A percentile compares a stretch with the other conserved stretches of the same genome.
These are phyloP conservation scores for Lodderomyces theae DNA, from an alignment of 1,139 yeast genomes.

Conservation along the genomic window DNA sequence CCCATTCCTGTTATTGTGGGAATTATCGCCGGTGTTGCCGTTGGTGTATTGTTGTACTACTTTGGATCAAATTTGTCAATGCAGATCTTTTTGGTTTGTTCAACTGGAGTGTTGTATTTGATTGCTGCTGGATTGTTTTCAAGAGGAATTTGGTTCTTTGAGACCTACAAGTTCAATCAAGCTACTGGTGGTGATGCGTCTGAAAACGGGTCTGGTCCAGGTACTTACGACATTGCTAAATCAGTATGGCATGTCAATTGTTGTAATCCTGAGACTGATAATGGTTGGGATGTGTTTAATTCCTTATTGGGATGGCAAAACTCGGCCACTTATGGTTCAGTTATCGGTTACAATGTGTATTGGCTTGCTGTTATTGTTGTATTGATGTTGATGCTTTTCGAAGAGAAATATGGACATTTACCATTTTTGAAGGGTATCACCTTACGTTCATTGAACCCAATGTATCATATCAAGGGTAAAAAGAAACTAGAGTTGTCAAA, in stretches of 20 bases:
- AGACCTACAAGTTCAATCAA: conserved; percentile 58
- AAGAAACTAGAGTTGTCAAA: conserved; percentile 57
- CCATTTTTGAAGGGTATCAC: conserved; percentile 47
- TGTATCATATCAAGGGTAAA: conserved; percentile 68
- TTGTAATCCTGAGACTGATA: conserved; percentile 84
- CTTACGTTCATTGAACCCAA: conserved; percentile 61
- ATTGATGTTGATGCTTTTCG: conserved; percentile 61
- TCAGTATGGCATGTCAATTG: conserved; percentile 94
- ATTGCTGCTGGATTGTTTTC: conserved; percentile 88
- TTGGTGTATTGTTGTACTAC: conserved; percentile 68
- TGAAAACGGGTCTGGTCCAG: conserved; percentile 88
- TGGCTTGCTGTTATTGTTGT: conserved; percentile 65
- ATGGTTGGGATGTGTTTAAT: conserved; percentile 93
- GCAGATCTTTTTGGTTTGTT: conserved; percentile 74
- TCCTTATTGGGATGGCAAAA: conserved; percentile 35
- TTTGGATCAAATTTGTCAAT: conserved; percentile 76
- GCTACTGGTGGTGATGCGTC: conserved; percentile 86
- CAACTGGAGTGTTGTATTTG: conserved; percentile 79
- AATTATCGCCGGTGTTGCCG: conserved; percentile 63
- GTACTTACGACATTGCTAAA: conserved; percentile 74
- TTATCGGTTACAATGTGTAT: conserved; percentile 77
- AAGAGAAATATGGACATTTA: conserved; percentile 55
- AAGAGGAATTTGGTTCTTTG: conserved; percentile 86
- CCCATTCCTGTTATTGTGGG: conserved; percentile 84
- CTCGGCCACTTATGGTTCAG: conserved; percentile 81